Conservation (phyloP, 257 asterid genomes). For the Fraxinus quadrangulata region DNA sequence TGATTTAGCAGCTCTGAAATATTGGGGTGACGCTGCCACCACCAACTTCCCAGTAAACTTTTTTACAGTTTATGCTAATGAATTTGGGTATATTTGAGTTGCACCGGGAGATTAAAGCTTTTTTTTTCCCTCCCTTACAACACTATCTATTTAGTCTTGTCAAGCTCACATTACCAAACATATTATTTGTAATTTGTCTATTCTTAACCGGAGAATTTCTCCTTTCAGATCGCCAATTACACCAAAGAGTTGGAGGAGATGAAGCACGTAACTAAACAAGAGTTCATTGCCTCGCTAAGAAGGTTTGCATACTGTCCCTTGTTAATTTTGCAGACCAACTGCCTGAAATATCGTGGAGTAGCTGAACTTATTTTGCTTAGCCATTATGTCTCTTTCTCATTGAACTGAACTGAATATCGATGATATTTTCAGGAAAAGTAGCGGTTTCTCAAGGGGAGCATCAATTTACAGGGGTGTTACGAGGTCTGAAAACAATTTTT, state of each 20-base stretch:
- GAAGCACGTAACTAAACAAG: conserved; percentile 79
- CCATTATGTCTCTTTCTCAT: no score
- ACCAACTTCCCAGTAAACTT: conserved; percentile 77
- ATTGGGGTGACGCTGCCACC: conserved; percentile 94
- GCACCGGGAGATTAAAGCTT: no score
- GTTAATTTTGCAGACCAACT: not conserved
- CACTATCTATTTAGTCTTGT: not conserved
- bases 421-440: conserved; percentile 62
- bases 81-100: no score
- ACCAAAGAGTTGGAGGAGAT: conserved; percentile 78
- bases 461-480: conserved; percentile 91
- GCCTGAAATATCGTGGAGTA: no score
- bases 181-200: no score
- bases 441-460: conserved; percentile 93
- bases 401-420: not conserved
- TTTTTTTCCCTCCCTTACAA: not conserved
- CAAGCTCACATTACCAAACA: not conserved
- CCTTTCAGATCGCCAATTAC: conserved; percentile 62
- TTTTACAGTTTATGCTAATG: not conserved
- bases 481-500: conserved; percentile 41
- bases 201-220: not conserved
- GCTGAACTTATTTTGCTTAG: no score
- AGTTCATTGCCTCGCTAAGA: conserved; percentile 87
- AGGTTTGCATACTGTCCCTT: conserved; percentile 39
- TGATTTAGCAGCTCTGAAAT: conserved; percentile 90